Conservation (phyloP, 2,329 filamentous ascomycete genomes). For the Trichoderma harzianum region DNA sequence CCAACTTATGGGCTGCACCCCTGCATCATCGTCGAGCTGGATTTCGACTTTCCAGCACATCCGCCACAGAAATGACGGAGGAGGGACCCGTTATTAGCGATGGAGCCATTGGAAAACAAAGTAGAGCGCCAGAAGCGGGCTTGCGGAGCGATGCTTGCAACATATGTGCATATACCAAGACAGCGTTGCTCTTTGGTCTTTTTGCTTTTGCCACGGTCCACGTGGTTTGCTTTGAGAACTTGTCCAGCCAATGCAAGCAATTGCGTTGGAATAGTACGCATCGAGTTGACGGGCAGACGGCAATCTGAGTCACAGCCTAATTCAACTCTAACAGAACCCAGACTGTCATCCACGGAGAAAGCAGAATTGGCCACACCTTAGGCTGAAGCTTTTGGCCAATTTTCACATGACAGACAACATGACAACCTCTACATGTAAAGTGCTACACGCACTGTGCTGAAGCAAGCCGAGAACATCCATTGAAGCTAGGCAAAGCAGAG, state of each 20-base stretch:
- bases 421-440: not conserved
- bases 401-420: not conserved
- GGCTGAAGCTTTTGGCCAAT: not conserved
- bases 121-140: not conserved
- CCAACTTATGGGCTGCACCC: not conserved
- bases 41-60: not conserved
- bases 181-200: not conserved
- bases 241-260: not conserved
- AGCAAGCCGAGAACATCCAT: not conserved
- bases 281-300: not conserved
- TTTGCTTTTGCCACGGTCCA: not conserved
- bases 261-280: not conserved
- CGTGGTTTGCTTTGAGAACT: not conserved
- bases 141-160: not conserved
- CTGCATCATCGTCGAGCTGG: not conserved
- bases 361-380: not conserved
- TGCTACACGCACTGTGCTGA: not conserved
- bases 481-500: not conserved
- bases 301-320: conserved; percentile 1
- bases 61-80: conserved; percentile 1
- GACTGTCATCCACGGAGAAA: not conserved
- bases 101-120: not conserved
- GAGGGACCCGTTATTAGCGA: not conserved
- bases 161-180: not conserved
- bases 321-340: not conserved